These are phyloP conservation scores for Leishmania turanica DNA, from an alignment of 208 protist species.

Conservation along the genomic window DNA sequence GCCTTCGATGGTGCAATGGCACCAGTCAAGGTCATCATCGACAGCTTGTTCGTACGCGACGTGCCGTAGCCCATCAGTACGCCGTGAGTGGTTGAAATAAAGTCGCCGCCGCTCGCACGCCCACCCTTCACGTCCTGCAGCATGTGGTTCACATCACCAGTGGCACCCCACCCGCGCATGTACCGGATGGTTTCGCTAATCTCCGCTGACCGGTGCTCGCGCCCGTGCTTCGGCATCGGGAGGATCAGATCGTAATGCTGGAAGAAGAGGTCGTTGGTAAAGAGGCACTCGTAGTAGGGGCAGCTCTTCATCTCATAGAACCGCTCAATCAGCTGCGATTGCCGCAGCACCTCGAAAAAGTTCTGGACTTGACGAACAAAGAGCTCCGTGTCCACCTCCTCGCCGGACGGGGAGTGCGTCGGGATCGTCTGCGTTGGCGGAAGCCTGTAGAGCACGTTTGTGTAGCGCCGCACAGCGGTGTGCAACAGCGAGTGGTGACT, in stretches of 20 bases:
- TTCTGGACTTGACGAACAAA: constrained; percentile 70
- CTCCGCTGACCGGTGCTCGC: constrained; percentile 78
- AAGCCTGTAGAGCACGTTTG: constrained; percentile 77
- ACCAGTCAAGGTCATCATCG: constrained; percentile 56
- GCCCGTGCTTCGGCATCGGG: constrained; percentile 86
- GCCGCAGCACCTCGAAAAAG: constrained; percentile 63
- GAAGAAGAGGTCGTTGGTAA: constrained; percentile 77
- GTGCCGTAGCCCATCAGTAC: constrained; percentile 84
- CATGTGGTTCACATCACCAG: constrained; percentile 72
- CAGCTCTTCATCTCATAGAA: constrained; percentile 83
- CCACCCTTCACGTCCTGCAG: constrained; percentile 79
- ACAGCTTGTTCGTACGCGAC: constrained; percentile 70
- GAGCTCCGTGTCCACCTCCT: constrained; percentile 73
- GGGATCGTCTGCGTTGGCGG: constrained; percentile 73
- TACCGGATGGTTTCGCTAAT: constrained; percentile 90
- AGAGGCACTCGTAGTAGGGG: constrained; percentile 87
- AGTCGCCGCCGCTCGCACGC: constrained; percentile 67
- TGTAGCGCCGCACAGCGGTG: constrained; percentile 46
- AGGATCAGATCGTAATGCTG: constrained; percentile 83
- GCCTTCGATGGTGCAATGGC: constrained; percentile 40
- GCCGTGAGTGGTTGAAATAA: constrained; percentile 75
- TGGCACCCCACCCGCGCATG: constrained; percentile 77
- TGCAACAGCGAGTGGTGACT: constrained; percentile 8
- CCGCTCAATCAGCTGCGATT: constrained; percentile 73
- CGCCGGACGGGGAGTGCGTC: constrained; percentile 67